These are phyloP conservation scores for Stephanodiscus minutulus DNA, from an alignment of 108 stramenopile genomes.

Conservation along the genomic window DNA sequence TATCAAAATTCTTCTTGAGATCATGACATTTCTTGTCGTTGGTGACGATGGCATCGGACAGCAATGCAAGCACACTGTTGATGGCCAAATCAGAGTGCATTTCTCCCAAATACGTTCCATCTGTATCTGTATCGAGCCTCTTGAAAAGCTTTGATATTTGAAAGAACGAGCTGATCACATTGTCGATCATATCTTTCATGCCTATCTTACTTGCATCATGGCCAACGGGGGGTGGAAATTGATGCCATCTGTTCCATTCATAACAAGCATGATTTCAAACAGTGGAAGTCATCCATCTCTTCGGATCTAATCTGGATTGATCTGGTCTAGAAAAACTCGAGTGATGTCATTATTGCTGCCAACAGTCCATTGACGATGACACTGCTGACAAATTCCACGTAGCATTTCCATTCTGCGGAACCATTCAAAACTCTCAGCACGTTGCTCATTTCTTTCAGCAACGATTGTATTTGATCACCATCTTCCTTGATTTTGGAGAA, in stretches of 20 bases:
- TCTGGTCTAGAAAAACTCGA: conserved; percentile 76
- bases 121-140: conserved; percentile 81
- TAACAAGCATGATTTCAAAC: conserved; percentile 74
- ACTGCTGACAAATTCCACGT: conserved; percentile 85
- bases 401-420: conserved; percentile 82
- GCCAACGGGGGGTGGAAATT: conserved; percentile 62
- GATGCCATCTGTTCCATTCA: conserved; percentile 57
- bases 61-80: conserved; percentile 60
- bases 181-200: conserved; percentile 68
- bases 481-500: conserved; percentile 76
- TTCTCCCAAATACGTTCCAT: conserved; percentile 85
- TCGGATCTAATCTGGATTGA: conserved; percentile 62
- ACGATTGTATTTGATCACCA: conserved; percentile 75
- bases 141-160: conserved; percentile 79
- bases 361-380: conserved; percentile 81
- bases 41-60: conserved; percentile 58
- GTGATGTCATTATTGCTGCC: conserved; percentile 60
- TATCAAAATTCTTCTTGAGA: conserved; percentile 70
- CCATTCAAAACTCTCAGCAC: conserved; percentile 65
- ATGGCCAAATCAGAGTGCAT: conserved; percentile 73
- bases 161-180: conserved; percentile 77
- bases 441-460: conserved; percentile 79
- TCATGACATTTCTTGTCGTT: conserved; percentile 67
- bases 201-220: conserved; percentile 50
- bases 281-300: conserved; percentile 68